Evolutionary conservation across 1,284 basidiomycete genomes (phyloP), one percentile per base, ranked within the genome.

Genomic region (Malassezia obtusa): DNA sequence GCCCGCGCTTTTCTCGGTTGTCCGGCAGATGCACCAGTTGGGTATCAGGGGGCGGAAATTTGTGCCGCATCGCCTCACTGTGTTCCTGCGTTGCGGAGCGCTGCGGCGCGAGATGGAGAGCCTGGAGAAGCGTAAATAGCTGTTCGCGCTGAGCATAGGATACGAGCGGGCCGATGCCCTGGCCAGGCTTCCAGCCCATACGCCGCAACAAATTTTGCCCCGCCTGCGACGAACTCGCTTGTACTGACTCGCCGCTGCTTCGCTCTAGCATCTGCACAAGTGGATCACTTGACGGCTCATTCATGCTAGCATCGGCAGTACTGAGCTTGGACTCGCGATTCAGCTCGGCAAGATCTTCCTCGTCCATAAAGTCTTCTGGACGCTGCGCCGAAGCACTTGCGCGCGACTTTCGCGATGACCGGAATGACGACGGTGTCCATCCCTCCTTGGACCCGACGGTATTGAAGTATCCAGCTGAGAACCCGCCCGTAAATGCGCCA

Each of bases 331-430:
- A 79, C 62, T 81, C 81, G 44, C 87, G 86, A 35, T 80, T 81
- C 57, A 85, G 74, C 59, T 87, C 87, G 33, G 84, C 82, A n/a
- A 92, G 77, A 74, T 95, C 92, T 76, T 98, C 94, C 39, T 95
- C 92, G 76, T 98, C 92, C 92, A 98, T 98, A 74, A 89, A 96
- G 73, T 96, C 92, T 71, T 95, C 88, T 0, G 86, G 83, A 11
- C 81, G 58, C 26, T 47, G 50, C 30, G 52, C 80, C 84, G 24
- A 87, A 11, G 45, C 30, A n/a, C 39, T 40, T 22, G 28, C 35
- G 32, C 55, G 59, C 39, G 57, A 50, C 10, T 52, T 46, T 3
- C 87, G 83, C 74, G 62, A 66, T 11, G 64, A 67, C 6, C 58
- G 57, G 45, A 96, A 98, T 3, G 87, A 86, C 10, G 84, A 80